Evolutionary conservation across 2,329 filamentous ascomycete species (phyloP).

Genomic region (Didymella arachidicola): DNA sequence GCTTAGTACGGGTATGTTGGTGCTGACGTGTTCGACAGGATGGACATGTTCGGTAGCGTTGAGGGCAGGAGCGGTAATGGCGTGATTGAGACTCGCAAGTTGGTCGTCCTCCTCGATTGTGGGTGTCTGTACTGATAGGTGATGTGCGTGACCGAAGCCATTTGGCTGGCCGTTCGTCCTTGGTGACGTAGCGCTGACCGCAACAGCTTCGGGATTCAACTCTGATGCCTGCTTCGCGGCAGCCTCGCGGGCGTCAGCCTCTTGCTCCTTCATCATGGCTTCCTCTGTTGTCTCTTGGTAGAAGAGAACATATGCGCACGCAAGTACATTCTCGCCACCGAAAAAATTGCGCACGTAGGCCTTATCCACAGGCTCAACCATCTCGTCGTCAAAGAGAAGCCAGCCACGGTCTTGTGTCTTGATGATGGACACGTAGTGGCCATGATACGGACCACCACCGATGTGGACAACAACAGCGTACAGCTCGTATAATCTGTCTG

Average conservation of each 20-base stretch:
- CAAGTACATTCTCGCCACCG: conserved; percentile 82
- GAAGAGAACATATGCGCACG: conserved; percentile 95
- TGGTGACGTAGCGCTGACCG: conserved; percentile 55
- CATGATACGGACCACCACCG: conserved; percentile 94
- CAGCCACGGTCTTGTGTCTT: conserved; percentile 96
- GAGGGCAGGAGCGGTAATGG: conserved; percentile 66
- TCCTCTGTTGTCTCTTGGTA: conserved; percentile 89
- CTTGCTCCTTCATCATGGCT: conserved; percentile 77
- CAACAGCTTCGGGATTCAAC: conserved; percentile 65
- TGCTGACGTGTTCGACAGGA: conserved; percentile 44
- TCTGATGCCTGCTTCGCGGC: conserved; percentile 46
- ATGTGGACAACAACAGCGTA: conserved; percentile 98
- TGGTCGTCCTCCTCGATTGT: conserved; percentile 55
- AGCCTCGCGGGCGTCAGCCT: conserved; percentile 71
- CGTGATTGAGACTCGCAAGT: conserved; percentile 70
- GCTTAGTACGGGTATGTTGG: conserved; percentile 47
- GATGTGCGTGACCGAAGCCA: conserved; percentile 44
- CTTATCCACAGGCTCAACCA: conserved; percentile 98
- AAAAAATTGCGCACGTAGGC: conserved; percentile 97
- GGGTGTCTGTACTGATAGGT: conserved; percentile 49
- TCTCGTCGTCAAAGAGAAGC: conserved; percentile 96
- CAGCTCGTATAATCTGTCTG: conserved; percentile 91
- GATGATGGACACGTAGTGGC: conserved; percentile 96
- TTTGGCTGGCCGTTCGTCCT: conserved; percentile 56
- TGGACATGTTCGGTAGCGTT: conserved; percentile 41